phyloP scores from a whole-genome alignment of 2,329 filamentous ascomycete species.

The Bipolaris zeicola region DNA sequence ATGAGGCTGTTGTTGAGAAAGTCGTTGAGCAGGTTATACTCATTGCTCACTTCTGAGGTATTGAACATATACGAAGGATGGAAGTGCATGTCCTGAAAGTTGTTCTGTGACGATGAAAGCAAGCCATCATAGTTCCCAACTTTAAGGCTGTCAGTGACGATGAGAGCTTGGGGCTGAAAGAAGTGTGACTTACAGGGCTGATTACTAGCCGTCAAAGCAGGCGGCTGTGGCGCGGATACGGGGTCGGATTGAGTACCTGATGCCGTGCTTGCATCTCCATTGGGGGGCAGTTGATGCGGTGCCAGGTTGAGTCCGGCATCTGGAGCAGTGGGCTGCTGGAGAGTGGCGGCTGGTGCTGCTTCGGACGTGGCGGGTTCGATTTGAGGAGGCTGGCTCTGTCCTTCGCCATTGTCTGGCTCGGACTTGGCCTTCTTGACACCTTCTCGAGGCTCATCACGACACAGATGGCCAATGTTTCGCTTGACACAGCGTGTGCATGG shows the following conservation, averaged over 20 bases:
- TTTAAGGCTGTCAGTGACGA: slow-evolving; percentile 50
- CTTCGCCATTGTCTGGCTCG: slow-evolving; percentile 47
- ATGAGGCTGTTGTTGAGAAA: slow-evolving; percentile 91
- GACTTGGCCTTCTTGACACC: slow-evolving; percentile 76
- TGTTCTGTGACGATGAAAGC: slow-evolving; percentile 73
- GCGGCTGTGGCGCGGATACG: slow-evolving; percentile 69
- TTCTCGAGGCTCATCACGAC: slow-evolving; percentile 96
- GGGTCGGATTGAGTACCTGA: slow-evolving; percentile 75
- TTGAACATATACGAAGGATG: slow-evolving; percentile 96
- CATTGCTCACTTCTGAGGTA: slow-evolving; percentile 90
- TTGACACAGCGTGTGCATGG: slow-evolving; percentile 98
- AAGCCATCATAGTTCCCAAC: slow-evolving; percentile 85
- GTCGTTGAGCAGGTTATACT: slow-evolving; percentile 96
- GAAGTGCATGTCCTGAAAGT: slow-evolving; percentile 93
- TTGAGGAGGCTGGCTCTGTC: slow-evolving; percentile 38
- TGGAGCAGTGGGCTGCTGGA: slow-evolving; percentile 37
- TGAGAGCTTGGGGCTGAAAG: slow-evolving; percentile 25
- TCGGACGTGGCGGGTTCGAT: slow-evolving; percentile 41
- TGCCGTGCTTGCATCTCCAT: slow-evolving; percentile 52
- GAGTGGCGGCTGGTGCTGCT: slow-evolving; percentile 30
- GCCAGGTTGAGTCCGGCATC: slow-evolving; percentile 49
- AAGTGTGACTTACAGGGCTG: slow-evolving; percentile 72
- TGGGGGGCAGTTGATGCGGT: slow-evolving; percentile 43
- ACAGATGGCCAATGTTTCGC: slow-evolving; percentile 96
- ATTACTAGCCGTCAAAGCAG: slow-evolving; percentile 66